A percentile compares a stretch with the other conserved stretches of the same genome.
phyloP scores from a whole-genome alignment of 2,329 filamentous ascomycete genomes.

The Elsinoe australis region DNA sequence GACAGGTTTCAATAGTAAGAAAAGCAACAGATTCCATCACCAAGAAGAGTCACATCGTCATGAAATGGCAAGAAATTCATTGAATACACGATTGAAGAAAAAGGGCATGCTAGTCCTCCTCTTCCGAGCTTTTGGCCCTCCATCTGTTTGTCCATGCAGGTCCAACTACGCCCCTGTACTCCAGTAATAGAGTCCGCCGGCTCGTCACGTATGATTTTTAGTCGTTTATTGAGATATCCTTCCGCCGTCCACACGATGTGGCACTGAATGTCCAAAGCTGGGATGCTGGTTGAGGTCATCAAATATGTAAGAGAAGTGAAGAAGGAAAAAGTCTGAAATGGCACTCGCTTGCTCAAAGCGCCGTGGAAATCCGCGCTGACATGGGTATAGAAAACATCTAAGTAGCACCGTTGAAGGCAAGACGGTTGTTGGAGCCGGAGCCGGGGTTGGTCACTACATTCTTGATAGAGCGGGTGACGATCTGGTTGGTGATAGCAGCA shows the following conservation, averaged over 20 bases:
- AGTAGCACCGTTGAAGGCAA: constrained; percentile 19
- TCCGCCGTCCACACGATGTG: no score
- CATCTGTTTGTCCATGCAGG: background rate
- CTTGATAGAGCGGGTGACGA: constrained; percentile 11
- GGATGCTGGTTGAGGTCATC: no score
- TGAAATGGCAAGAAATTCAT: background rate
- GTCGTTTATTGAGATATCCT: no score
- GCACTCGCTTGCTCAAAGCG: background rate
- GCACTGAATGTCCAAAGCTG: no score
- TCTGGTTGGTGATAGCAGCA: constrained; percentile 10
- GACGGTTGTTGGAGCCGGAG: constrained; percentile 14
- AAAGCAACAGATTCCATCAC: background rate
- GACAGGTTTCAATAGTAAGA: background rate
- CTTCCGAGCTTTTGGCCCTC: background rate
- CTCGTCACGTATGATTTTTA: no score
- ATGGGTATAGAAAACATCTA: no score
- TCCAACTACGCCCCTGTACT: no score
- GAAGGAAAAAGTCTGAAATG: no score
- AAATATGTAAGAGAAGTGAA: no score
- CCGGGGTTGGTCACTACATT: constrained; percentile 14
- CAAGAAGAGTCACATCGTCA: background rate
- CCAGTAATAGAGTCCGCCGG: no score
- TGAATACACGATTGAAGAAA: background rate
- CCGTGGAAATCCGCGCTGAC: background rate
- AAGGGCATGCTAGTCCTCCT: background rate